Evolutionary conservation across 2,329 filamentous ascomycete genomes (phyloP).

Genomic region (Stylonectria norvegica): DNA sequence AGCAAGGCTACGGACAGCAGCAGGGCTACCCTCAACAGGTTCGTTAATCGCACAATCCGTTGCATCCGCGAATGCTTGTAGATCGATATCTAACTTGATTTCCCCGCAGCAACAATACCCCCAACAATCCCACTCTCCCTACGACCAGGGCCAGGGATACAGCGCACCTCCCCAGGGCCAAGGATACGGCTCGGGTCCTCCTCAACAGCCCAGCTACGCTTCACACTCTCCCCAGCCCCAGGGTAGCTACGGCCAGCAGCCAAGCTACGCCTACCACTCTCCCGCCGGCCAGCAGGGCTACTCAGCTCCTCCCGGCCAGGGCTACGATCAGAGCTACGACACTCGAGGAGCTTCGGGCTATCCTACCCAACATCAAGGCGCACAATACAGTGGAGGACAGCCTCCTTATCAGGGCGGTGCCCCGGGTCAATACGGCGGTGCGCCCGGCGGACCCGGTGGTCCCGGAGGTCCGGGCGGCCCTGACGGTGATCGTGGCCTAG

Average conservation of each 20-base stretch:
- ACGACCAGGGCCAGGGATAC: slow-evolving; percentile 12
- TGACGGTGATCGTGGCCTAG: slow-evolving; percentile 52
- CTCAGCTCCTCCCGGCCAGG: slow-evolving; percentile 11
- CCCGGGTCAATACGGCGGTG: slow-evolving; percentile 20
- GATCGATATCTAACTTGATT: not conserved
- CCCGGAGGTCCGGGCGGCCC: slow-evolving; percentile 28
- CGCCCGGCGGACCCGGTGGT: slow-evolving; percentile 24
- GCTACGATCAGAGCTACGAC: slow-evolving; percentile 18
- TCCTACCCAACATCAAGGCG: slow-evolving; percentile 24
- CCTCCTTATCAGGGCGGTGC: slow-evolving; percentile 25
- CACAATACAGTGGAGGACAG: slow-evolving; percentile 23
- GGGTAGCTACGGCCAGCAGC: slow-evolving; percentile 14
- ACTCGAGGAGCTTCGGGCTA: slow-evolving; percentile 18
- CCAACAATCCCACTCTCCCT: slow-evolving; percentile 4
- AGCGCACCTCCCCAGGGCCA: slow-evolving; percentile 10
- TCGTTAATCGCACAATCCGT: slow-evolving; percentile 7
- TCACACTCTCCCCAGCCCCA: slow-evolving; percentile 24
- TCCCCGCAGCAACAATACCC: slow-evolving; percentile 20
- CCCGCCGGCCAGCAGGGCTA: slow-evolving; percentile 24
- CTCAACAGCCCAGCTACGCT: slow-evolving; percentile 21
- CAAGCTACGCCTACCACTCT: slow-evolving; percentile 20
- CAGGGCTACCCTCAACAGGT: slow-evolving; percentile 27
- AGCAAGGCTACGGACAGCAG: slow-evolving; percentile 22
- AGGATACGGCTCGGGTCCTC: slow-evolving; percentile 15
- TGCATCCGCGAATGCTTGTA: not conserved